Base-by-base conservation (phyloP, 768 basidiomycete species). In the Boletus rubroflammeus region DNA sequence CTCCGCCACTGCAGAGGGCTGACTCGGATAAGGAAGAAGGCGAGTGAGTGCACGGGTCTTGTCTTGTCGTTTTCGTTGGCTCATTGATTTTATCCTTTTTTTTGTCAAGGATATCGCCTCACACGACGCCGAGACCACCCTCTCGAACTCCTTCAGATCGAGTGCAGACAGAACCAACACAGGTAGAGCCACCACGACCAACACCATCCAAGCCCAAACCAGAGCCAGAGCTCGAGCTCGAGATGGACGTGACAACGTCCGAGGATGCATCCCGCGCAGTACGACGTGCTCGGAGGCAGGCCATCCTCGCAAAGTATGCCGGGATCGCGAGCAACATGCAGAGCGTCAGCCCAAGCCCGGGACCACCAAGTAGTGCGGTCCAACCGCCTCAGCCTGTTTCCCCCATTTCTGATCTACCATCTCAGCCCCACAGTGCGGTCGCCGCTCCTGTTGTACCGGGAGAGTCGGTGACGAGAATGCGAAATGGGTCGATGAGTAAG, bases 11-110 rank as follows among this genome's bases (percentile, higher is more conserved):
- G 5, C 61, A 63, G n/a, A 66, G 55, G 45, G 60, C 69, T 13
- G 80, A 80, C 49, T 81, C 82, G 13, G 90, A 91, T 60, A 86
- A 73, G 68, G 90, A 93, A 75, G 93, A 95, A 79, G 93, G 90
- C 78, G 93, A 96, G 92, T 95, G 73, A 88, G 93, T 93, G 36
- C 41, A 6, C 8, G 6, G 10, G 23, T 44, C 48, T 57, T 48
- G 51, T 39, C 44, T 34, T 42, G 47, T 58, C 35, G 8, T 42
- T 49, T 50, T 34, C 23, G 14, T 46, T 48, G 13, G 23, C 49
- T 63, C 39, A 71, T 42, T 26, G 4, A 19, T 61, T 53, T 43
- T 39, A 17, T 11, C 7, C 9, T 6, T 10, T 54, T 38, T 32
- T 53, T 39, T 54, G 19, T 34, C 35, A 25, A 90, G 89, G 68